Conservation (phyloP, 2,329 filamentous ascomycete genomes). For the Fusarium pseudocircinatum region DNA sequence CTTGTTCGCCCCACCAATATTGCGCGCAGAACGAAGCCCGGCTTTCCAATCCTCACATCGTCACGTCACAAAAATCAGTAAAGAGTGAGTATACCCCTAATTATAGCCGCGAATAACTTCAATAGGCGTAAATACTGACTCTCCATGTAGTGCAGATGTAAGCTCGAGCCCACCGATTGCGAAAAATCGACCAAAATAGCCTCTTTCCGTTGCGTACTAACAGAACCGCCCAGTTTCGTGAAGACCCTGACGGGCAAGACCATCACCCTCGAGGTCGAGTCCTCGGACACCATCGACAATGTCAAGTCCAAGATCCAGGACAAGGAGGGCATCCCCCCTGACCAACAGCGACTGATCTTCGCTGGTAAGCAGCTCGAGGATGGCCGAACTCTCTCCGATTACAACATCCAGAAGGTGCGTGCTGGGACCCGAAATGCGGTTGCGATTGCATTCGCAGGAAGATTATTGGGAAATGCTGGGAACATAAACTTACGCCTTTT, state of each 20-base stretch:
- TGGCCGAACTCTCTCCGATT: slow-evolving; percentile 94
- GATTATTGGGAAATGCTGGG: background rate
- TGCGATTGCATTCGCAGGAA: background rate
- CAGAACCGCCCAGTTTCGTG: slow-evolving; percentile 79
- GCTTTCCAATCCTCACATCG: slow-evolving; percentile 53
- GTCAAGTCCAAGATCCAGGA: slow-evolving; percentile 99
- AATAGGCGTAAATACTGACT: slow-evolving; percentile 38
- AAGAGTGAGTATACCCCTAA: slow-evolving; percentile 63
- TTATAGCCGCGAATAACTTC: slow-evolving; percentile 13
- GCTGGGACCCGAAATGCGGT: slow-evolving; percentile 20
- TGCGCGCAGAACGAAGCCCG: slow-evolving; percentile 49
- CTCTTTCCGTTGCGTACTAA: slow-evolving; percentile 41
- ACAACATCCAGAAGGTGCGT: slow-evolving; percentile 98
- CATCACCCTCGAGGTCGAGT: slow-evolving; percentile 99
- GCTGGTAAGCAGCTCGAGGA: slow-evolving; percentile 99
- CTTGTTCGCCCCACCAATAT: slow-evolving; percentile 56
- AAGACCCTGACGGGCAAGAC: slow-evolving; percentile 99
- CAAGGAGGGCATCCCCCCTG: slow-evolving; percentile 98
- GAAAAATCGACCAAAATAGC: slow-evolving; percentile 32
- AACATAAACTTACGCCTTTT: slow-evolving; percentile 45
- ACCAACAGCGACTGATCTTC: slow-evolving; percentile 99
- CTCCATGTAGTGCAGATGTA: slow-evolving; percentile 84
- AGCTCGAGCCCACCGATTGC: slow-evolving; percentile 53
- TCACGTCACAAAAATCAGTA: slow-evolving; percentile 62
- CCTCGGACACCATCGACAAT: slow-evolving; percentile 99